Conservation (phyloP, 1,284 basidiomycete species). For the Sanghuangporus baumii region DNA sequence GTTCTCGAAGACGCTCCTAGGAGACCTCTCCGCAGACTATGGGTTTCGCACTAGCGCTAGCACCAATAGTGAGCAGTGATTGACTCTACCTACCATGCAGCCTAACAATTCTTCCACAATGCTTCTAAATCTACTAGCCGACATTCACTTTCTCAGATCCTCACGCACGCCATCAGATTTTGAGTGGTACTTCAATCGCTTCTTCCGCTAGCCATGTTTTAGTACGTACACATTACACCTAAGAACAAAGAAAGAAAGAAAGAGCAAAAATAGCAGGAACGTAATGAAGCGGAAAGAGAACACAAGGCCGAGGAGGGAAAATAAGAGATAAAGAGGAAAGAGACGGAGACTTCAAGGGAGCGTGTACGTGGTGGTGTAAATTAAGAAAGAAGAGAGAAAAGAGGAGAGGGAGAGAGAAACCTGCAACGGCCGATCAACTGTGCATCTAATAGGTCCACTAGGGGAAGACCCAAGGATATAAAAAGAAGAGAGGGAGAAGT, state of each 20-base stretch:
- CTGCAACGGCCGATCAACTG: background rate
- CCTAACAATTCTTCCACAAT: background rate
- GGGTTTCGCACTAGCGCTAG: conserved; percentile 1
- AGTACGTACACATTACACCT: conserved; percentile 5
- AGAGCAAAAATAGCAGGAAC: background rate
- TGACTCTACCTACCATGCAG: background rate
- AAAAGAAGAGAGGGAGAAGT: background rate
- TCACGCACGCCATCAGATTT: background rate
- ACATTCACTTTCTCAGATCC: background rate
- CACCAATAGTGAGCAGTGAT: background rate
- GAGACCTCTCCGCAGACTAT: conserved; percentile 5
- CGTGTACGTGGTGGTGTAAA: background rate
- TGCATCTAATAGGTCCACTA: background rate
- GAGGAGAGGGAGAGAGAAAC: background rate
- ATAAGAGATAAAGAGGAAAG: background rate
- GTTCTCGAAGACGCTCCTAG: conserved; percentile 28
- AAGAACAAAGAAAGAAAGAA: background rate
- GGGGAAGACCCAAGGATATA: background rate
- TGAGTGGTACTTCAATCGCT: background rate
- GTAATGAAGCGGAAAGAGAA: background rate
- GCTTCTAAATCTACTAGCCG: background rate
- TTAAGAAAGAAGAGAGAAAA: background rate
- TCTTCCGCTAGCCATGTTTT: background rate
- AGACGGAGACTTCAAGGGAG: conserved; percentile 3
- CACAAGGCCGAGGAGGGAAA: background rate